Evolutionary conservation across 2,329 filamentous ascomycete species (phyloP).

Genomic region (Fusarium gaditjirri): DNA sequence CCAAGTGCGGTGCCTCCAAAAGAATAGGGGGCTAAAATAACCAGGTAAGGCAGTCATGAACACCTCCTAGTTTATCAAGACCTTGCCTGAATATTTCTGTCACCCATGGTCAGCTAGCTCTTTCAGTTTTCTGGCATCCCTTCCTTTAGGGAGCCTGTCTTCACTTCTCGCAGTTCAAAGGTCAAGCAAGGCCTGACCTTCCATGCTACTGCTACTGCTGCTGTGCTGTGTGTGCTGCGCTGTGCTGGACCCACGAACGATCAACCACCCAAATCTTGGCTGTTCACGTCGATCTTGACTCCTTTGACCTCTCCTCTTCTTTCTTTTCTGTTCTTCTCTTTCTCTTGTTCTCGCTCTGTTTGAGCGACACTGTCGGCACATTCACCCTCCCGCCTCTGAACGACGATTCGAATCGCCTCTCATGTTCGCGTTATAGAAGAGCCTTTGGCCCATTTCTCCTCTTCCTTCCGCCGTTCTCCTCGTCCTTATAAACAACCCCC

Average conservation of each 20-base stretch:
- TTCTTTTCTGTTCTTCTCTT: conserved; percentile 11
- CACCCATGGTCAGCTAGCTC: background rate
- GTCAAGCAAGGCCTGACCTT: background rate
- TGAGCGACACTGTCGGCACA: conserved; percentile 29
- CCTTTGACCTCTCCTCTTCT: conserved; percentile 32
- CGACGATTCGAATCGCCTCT: conserved; percentile 32
- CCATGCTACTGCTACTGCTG: background rate
- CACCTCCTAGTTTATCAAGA: too few species aligned
- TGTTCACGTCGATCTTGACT: conserved; percentile 39
- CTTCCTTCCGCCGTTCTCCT: conserved; percentile 26
- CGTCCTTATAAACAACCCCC: conserved; percentile 17
- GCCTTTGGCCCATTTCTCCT: conserved; percentile 36
- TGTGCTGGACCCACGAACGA: conserved; percentile 38
- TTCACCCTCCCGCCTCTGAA: background rate
- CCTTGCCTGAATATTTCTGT: background rate
- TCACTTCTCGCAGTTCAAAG: background rate
- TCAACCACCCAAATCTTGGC: conserved; percentile 31
- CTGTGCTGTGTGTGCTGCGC: background rate
- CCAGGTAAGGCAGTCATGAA: background rate
- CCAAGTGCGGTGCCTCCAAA: background rate
- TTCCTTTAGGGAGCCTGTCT: background rate
- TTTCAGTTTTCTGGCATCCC: background rate
- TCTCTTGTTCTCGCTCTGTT: conserved; percentile 31
- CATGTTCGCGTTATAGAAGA: conserved; percentile 53
- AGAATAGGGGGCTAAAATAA: background rate